phyloP scores from a whole-genome alignment of 1,284 basidiomycete species.

The Polyporus tsugae region DNA sequence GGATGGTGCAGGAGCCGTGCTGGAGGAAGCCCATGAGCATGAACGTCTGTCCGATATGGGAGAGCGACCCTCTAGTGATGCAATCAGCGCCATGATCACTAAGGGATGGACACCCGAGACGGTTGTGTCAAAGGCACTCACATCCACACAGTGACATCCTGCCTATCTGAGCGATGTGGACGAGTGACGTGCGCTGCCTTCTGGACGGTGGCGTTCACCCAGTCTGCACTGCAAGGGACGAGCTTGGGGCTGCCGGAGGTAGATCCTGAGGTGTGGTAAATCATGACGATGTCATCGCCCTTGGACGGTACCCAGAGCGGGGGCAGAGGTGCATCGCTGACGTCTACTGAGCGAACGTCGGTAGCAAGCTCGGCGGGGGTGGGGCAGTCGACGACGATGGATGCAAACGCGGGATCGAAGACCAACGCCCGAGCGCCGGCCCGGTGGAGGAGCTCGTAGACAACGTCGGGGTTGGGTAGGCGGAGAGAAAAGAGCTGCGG shows the following conservation, averaged over 20 bases:
- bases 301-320: constrained; percentile 38
- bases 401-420: constrained; percentile 58
- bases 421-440: constrained; percentile 68
- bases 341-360: constrained; percentile 41
- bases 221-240: constrained; percentile 40
- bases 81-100: constrained; percentile 8
- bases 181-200: constrained; percentile 36
- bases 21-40: constrained; percentile 43
- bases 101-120: constrained; percentile 9
- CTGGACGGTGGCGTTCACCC: constrained; percentile 39
- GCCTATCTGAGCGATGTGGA: constrained; percentile 43
- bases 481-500: constrained; percentile 78
- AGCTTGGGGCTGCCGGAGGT: constrained; percentile 56
- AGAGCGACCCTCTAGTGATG: constrained; percentile 40
- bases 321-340: constrained; percentile 31
- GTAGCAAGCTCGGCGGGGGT: constrained; percentile 58
- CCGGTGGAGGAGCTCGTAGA: constrained; percentile 68
- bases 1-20: constrained; percentile 44
- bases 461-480: constrained; percentile 70
- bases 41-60: constrained; percentile 44
- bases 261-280: constrained; percentile 80
- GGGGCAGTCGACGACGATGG: constrained; percentile 50
- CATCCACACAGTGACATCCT: constrained; percentile 62
- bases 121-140: constrained; percentile 26
- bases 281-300: constrained; percentile 55